Base-by-base conservation (phyloP, 129 eudicot genomes). In the Calendula officinalis region DNA sequence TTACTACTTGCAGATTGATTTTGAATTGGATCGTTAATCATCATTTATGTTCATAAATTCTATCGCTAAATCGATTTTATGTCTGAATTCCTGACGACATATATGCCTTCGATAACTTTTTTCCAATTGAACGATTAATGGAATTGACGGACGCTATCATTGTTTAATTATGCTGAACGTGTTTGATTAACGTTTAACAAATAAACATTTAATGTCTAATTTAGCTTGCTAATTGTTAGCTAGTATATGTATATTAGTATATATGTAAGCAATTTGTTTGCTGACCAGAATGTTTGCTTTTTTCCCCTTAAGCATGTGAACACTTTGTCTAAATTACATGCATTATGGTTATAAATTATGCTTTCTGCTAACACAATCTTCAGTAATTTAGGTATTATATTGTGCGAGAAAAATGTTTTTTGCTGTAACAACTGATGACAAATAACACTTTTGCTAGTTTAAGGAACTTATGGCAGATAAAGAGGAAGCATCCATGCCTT, bases 401-500 rank as follows among this genome's bases (percentile, higher is more conserved):
- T 22, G 30, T 22, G 37, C 4, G 3, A 54, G 3, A 62, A 4
- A 11, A 30, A 44, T 6, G 30, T 34, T 8, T 54, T 39, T 46
- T 36, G 14, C 13, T 43, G 15, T 16, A 40, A 62, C 32, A 22
- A 7, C 34, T 7, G 34, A 22, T 22, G 30, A 22, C 1, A 13
- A 30, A 32, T 44, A 44, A 10, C 14, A n/a, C 44, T 45, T 5
- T 62, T 62, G 68, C 43, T 63, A 63, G 68, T 63, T 36, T 5
- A 15, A 63, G 44, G 56, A 46, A 11, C 43, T n/a, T 5, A 63
- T 63, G 68, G 68, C 56, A 63, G 56, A 63, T 45, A 63, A 63
- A 46, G 72, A 72, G 37, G 68, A 60, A 45, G 39, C 46, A 43
- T 22, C 86, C 12, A 75, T 72, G 75, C 72, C 82, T 68, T 64